phyloP scores from a whole-genome alignment of 768 basidiomycete genomes.

The Macrolepiota fuliginosa region DNA sequence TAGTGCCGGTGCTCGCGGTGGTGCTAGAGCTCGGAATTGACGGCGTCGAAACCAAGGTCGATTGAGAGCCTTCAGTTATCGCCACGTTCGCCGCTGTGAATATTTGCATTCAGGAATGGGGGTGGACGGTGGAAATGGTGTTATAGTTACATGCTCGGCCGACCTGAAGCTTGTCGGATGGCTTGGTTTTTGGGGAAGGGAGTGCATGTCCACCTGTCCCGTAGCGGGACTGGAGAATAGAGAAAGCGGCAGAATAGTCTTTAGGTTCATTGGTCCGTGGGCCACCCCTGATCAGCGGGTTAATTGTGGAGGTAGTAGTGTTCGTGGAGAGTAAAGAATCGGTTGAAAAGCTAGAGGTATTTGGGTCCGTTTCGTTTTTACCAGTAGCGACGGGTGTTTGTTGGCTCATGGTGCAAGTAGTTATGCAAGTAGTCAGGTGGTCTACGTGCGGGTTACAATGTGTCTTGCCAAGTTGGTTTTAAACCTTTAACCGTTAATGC shows the following conservation, averaged over 20 bases:
- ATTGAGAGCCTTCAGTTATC: neutral
- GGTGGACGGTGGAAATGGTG: neutral
- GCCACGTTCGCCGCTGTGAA: neutral
- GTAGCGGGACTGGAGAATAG: constrained; percentile 32
- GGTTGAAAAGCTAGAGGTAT: neutral
- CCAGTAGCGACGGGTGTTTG: neutral
- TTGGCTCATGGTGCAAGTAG: neutral
- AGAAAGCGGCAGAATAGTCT: constrained; percentile 36
- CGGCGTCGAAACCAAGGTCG: neutral
- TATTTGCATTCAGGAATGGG: neutral
- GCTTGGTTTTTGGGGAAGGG: constrained; percentile 27
- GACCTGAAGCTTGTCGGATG: constrained; percentile 14
- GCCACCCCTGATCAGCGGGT: constrained; percentile 7
- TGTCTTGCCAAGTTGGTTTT: neutral
- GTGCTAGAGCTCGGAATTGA: constrained; percentile 1
- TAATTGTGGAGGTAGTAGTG: constrained; percentile 1
- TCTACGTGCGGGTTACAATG: neutral
- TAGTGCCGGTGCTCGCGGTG: constrained; percentile 13
- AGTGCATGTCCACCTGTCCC: constrained; percentile 26
- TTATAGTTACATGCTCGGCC: neutral
- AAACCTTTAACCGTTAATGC: neutral
- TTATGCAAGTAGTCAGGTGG: neutral
- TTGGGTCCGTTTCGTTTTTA: neutral
- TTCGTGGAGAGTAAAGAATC: constrained; percentile 6
- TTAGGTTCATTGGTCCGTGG: constrained; percentile 23